A percentile compares a stretch with the other conserved stretches of the same genome.
Conservation (phyloP, 441 rosid genomes). For the Mallotus japonicus region DNA sequence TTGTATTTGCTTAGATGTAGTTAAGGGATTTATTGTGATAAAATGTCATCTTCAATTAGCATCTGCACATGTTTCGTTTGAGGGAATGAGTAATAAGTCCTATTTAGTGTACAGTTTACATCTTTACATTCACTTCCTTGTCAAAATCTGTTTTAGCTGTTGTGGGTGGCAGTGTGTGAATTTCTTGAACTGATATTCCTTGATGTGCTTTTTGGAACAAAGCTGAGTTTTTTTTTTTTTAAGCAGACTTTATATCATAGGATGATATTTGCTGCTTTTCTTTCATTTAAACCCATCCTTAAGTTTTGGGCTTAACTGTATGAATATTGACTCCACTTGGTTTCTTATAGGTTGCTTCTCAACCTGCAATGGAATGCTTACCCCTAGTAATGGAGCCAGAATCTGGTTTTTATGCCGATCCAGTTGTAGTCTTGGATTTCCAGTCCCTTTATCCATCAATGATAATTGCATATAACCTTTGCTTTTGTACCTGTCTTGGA, state of each 20-base stretch:
- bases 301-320: conserved; percentile 10
- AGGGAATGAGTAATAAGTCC: background rate
- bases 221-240: background rate
- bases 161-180: background rate
- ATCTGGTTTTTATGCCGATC: conserved; percentile 92
- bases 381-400: conserved; percentile 99
- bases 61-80: background rate
- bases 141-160: background rate
- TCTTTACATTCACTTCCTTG: no score
- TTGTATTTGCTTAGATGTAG: background rate
- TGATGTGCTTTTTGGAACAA: background rate
- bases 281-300: conserved; percentile 5
- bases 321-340: conserved; percentile 16
- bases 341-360: conserved; percentile 84
- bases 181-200: background rate
- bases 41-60: background rate
- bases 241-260: conserved; percentile 1
- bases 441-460: conserved; percentile 99
- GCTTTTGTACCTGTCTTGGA: conserved; percentile 95
- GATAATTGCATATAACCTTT: conserved; percentile 96
- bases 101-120: background rate
- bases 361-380: conserved; percentile 98
- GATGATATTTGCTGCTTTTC: background rate
- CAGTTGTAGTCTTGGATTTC: conserved; percentile 95
- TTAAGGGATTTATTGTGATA: background rate